Evolutionary conservation across 805 yeast genomes (phyloP).

Genomic region (Nakazawaea ishiwadae): DNA sequence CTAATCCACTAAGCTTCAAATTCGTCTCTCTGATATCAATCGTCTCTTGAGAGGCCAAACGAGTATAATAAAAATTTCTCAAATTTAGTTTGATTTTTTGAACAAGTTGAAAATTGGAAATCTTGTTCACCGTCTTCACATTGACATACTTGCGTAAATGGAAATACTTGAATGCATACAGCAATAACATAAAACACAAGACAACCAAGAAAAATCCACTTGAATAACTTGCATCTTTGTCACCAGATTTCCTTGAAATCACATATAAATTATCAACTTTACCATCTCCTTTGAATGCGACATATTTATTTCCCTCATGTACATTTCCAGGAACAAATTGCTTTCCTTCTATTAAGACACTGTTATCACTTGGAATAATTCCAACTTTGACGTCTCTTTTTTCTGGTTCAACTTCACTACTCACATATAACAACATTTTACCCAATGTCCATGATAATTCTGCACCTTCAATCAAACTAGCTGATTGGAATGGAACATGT

Average conservation of each 20-base stretch:
- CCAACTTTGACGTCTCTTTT: slow-evolving; percentile 24
- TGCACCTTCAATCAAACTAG: slow-evolving; percentile 71
- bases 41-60: slow-evolving; percentile 16
- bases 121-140: neutral
- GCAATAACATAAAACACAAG: slow-evolving; percentile 14
- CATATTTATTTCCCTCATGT: neutral
- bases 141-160: slow-evolving; percentile 8
- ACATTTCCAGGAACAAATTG: slow-evolving; percentile 30
- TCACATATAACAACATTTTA: slow-evolving; percentile 75
- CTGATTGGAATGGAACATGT: slow-evolving; percentile 73
- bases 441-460: slow-evolving; percentile 97
- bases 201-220: slow-evolving; percentile 13
- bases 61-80: slow-evolving; percentile 14
- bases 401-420: slow-evolving; percentile 49
- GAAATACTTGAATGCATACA: slow-evolving; percentile 4
- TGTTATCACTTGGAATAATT: slow-evolving; percentile 33
- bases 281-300: neutral
- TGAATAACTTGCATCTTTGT: neutral
- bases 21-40: slow-evolving; percentile 14
- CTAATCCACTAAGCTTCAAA: slow-evolving; percentile 13
- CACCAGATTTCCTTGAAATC: neutral
- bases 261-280: neutral
- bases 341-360: slow-evolving; percentile 22
- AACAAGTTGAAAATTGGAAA: slow-evolving; percentile 9
- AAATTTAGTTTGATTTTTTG: slow-evolving; percentile 12